Evolutionary conservation across 768 basidiomycete species (phyloP).

Genomic region (Porpolomopsis calyptriformis): DNA sequence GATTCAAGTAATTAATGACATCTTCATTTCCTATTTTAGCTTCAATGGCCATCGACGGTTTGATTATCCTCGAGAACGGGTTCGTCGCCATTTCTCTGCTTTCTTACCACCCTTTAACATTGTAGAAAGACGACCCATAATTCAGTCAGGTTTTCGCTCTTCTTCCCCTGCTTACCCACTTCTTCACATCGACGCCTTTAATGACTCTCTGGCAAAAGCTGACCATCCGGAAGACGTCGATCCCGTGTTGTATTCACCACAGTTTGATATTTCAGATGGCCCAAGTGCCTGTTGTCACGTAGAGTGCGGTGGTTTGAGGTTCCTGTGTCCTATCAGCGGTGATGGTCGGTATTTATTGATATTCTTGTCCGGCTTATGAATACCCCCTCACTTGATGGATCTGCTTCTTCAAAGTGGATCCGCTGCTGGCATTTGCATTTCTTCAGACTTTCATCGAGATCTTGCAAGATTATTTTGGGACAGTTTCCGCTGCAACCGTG

Average conservation of each 20-base stretch:
- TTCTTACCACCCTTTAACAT: slow-evolving; percentile 10
- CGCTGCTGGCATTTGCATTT: slow-evolving; percentile 82
- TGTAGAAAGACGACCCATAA: slow-evolving; percentile 54
- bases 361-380: not conserved
- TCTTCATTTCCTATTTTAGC: not conserved
- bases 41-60: slow-evolving; percentile 76
- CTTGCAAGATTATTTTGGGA: slow-evolving; percentile 77
- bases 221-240: slow-evolving; percentile 48
- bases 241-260: slow-evolving; percentile 60
- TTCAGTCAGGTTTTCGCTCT: slow-evolving; percentile 82
- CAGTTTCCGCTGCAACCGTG: slow-evolving; percentile 66
- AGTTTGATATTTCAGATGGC: slow-evolving; percentile 32
- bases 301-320: slow-evolving; percentile 59
- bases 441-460: slow-evolving; percentile 78
- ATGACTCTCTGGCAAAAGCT: slow-evolving; percentile 55
- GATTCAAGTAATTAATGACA: not conserved
- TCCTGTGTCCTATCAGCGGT: slow-evolving; percentile 74
- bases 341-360: slow-evolving; percentile 50
- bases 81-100: slow-evolving; percentile 25
- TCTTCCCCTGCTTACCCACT: slow-evolving; percentile 69
- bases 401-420: slow-evolving; percentile 54
- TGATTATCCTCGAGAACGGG: slow-evolving; percentile 75
- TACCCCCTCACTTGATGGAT: slow-evolving; percentile 13
- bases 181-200: slow-evolving; percentile 78
- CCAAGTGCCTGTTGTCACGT: slow-evolving; percentile 84